Evolutionary conservation across 2,329 filamentous ascomycete genomes (phyloP).

Genomic region (Cordyceps fumosorosea): DNA sequence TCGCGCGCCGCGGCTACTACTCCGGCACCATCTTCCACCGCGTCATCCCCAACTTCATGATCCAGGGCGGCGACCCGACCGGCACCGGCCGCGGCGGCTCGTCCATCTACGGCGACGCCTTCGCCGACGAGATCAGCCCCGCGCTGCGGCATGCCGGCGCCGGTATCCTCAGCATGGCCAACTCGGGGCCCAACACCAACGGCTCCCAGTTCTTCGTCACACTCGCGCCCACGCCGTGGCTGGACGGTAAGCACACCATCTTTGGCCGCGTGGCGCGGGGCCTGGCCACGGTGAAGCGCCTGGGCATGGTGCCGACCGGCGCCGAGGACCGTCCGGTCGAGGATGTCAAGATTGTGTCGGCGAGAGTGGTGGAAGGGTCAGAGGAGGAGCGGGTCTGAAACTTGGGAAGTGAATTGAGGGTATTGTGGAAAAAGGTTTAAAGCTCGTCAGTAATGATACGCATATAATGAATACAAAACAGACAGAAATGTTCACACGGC

Average conservation of each 20-base stretch:
- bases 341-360: slow-evolving; percentile 72
- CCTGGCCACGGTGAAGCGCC: slow-evolving; percentile 74
- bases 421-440: no score
- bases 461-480: no score
- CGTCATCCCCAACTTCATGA: slow-evolving; percentile 93
- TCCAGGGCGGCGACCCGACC: slow-evolving; percentile 90
- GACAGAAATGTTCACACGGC: no score
- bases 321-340: slow-evolving; percentile 73
- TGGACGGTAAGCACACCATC: slow-evolving; percentile 95
- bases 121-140: slow-evolving; percentile 81
- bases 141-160: slow-evolving; percentile 85
- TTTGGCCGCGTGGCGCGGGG: slow-evolving; percentile 86
- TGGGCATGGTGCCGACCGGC: slow-evolving; percentile 82
- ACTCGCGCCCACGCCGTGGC: slow-evolving; percentile 86
- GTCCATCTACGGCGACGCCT: slow-evolving; percentile 89
- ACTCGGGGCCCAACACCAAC: slow-evolving; percentile 87
- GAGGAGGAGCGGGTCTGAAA: not conserved
- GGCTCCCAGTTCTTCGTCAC: slow-evolving; percentile 96
- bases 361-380: slow-evolving; percentile 57
- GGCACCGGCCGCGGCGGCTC: slow-evolving; percentile 84
- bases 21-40: slow-evolving; percentile 82
- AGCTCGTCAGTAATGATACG: no score
- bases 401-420: not conserved
- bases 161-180: slow-evolving; percentile 94
- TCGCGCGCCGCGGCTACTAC: slow-evolving; percentile 82